Evolutionary conservation across 1,284 basidiomycete genomes (phyloP).

Genomic region (Naganishia sp.): DNA sequence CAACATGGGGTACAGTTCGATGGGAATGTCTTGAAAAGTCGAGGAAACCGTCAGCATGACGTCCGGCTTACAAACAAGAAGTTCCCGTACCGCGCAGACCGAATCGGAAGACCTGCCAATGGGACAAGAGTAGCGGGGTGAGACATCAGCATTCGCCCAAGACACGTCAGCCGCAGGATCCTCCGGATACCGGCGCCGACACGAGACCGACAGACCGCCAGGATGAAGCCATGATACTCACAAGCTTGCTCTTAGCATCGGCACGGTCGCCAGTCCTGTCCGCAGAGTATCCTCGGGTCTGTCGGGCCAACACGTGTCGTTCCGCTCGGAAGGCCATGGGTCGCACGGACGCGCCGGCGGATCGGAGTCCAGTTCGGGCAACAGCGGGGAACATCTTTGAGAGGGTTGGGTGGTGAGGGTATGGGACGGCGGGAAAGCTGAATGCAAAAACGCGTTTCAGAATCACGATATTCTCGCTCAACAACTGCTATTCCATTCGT

Average conservation of each 20-base stretch:
- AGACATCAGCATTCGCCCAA: slow-evolving; percentile 9
- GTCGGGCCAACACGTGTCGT: slow-evolving; percentile 30
- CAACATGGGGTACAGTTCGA: slow-evolving; percentile 54
- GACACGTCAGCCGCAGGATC: background rate
- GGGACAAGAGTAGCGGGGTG: background rate
- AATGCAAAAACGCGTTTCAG: too few species aligned
- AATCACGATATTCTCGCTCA: too few species aligned
- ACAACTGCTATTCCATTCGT: too few species aligned
- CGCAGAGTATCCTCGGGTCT: slow-evolving; percentile 26
- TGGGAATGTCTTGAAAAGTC: slow-evolving; percentile 47
- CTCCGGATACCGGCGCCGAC: background rate
- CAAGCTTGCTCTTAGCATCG: slow-evolving; percentile 33
- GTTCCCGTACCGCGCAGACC: slow-evolving; percentile 42
- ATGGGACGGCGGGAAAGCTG: background rate
- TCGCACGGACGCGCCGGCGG: slow-evolving; percentile 31
- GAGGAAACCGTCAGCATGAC: background rate
- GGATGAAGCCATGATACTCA: slow-evolving; percentile 7
- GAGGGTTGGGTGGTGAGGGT: background rate
- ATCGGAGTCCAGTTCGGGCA: slow-evolving; percentile 33
- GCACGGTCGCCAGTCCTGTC: slow-evolving; percentile 28
- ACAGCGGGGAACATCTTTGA: slow-evolving; percentile 32
- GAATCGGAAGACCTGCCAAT: slow-evolving; percentile 51
- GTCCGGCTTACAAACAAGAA: background rate
- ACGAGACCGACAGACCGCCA: too few species aligned
- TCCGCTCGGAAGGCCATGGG: slow-evolving; percentile 24